A percentile compares a stretch with the other conserved stretches of the same genome.
These are phyloP conservation scores for Aspergillus avenaceus DNA, from an alignment of 495 filamentous ascomycete genomes.

Conservation along the genomic window DNA sequence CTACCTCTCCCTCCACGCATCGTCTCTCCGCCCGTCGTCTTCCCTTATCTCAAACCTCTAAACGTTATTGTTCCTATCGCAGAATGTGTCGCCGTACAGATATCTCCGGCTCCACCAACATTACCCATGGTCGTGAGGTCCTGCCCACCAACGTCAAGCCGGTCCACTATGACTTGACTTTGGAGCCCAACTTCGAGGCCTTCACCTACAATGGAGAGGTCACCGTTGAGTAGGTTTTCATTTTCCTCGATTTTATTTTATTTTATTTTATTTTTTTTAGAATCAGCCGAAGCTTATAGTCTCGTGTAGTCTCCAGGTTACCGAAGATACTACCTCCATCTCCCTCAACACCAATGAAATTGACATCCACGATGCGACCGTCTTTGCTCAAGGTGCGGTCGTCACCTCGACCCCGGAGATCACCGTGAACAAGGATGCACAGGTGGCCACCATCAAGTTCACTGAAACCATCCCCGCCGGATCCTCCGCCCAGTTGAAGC, in stretches of 20 bases:
- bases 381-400: conserved; percentile 46
- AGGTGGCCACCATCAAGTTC: conserved; percentile 60
- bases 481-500: conserved; percentile 55
- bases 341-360: conserved; percentile 85
- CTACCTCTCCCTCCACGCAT: conserved; percentile 14
- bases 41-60: conserved; percentile 34
- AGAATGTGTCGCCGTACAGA: conserved; percentile 47
- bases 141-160: conserved; percentile 67
- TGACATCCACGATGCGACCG: conserved; percentile 70
- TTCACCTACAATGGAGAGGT: conserved; percentile 62
- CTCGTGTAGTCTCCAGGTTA: conserved; percentile 64
- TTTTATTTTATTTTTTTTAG: too few relatives aligned
- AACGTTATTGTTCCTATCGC: conserved; percentile 47
- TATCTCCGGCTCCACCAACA: conserved; percentile 44
- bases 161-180: conserved; percentile 60
- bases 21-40: conserved; percentile 10
- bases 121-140: conserved; percentile 56
- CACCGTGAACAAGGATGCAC: conserved; percentile 52
- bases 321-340: conserved; percentile 79
- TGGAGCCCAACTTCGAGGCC: conserved; percentile 62
- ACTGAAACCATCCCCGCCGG: conserved; percentile 52
- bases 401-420: conserved; percentile 51
- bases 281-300: conserved; percentile 5
- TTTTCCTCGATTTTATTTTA: too few relatives aligned
- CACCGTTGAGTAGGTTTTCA: conserved; percentile 53